Evolutionary conservation across 139 green algal genomes (phyloP), one percentile per base, ranked within the genome.

Genomic region (Nannochloris sp.): DNA sequence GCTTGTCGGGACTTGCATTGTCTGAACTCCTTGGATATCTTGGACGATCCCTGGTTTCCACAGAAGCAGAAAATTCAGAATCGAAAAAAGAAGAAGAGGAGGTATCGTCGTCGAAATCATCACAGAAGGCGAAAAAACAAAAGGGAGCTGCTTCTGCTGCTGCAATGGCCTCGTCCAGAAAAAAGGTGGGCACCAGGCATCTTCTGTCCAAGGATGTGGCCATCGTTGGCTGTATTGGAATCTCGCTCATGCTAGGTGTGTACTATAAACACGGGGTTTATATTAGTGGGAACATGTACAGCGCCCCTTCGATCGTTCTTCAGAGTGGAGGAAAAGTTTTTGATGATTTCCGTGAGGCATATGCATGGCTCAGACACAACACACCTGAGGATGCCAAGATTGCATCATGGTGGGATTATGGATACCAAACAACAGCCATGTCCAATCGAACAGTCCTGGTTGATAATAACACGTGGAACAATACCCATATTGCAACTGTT

Each of bases 391-490:
- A 93, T 34, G 75, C 81, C 44, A 93, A 94, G 15, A 62, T 82
- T 7, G 80, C 84, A 31, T 74, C 48, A 62, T 89, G 87, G 89
- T 96, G 90, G 89, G 90, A 95, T 66, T 95, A 96, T 46, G 89
- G 89, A n/a, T 96, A 96, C 70, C 89, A 96, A 75, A 93, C 89
- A 18, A 93, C 88, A 4, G 87, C 85, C 57, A 95, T 96, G 88
- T 83, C 87, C 64, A 92, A 96, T 76, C 67, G 89, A 43, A 96
- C 86, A 12, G 82, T 93, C 31, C 81, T 96, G 10, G 88, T 95
- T 25, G 89, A 96, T 79, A 96, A 96, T 88, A 96, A 96, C 78
- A 96, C 89, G 2, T 96, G 89, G 89, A 96, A 96, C 81, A 95
- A 93, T 78, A 93, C 85, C 0, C 89, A 96, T 81, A 96, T 96